phyloP scores from a whole-genome alignment of 805 yeast species.

The Candida endomychidarum region DNA sequence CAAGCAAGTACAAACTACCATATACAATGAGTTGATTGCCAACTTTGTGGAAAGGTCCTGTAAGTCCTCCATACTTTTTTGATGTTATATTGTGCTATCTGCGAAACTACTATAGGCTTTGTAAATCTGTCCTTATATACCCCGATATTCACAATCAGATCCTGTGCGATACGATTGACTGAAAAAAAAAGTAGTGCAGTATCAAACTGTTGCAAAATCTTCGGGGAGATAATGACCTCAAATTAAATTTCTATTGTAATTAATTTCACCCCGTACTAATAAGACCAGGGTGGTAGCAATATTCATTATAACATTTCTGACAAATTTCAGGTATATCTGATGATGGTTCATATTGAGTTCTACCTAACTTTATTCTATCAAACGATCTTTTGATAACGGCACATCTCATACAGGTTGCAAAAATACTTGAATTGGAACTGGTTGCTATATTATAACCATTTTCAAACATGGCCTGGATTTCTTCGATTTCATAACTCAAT shows the following conservation, averaged over 20 bases:
- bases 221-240: neutral
- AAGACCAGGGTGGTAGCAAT: constrained; percentile 16
- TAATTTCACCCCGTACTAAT: too few species aligned
- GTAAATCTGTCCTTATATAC: too few species aligned
- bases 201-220: neutral
- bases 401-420: constrained; percentile 55
- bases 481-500: constrained; percentile 46
- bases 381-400: constrained; percentile 53
- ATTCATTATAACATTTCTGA: constrained; percentile 14
- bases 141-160: too few species aligned
- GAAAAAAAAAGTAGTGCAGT: neutral
- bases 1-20: constrained; percentile 35
- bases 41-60: constrained; percentile 11
- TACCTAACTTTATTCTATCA: constrained; percentile 30
- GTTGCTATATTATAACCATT: constrained; percentile 57
- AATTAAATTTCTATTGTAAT: too few species aligned
- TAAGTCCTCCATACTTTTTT: constrained; percentile 6
- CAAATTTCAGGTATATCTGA: constrained; percentile 15
- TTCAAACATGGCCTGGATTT: constrained; percentile 44
- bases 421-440: constrained; percentile 41
- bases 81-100: neutral
- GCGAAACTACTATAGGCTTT: too few species aligned
- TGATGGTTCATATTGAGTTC: constrained; percentile 1
- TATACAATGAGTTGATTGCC: constrained; percentile 31
- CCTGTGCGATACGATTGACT: too few species aligned